phyloP scores from a whole-genome alignment of 148 eudicot genomes.

The Dianthus caryophyllus region DNA sequence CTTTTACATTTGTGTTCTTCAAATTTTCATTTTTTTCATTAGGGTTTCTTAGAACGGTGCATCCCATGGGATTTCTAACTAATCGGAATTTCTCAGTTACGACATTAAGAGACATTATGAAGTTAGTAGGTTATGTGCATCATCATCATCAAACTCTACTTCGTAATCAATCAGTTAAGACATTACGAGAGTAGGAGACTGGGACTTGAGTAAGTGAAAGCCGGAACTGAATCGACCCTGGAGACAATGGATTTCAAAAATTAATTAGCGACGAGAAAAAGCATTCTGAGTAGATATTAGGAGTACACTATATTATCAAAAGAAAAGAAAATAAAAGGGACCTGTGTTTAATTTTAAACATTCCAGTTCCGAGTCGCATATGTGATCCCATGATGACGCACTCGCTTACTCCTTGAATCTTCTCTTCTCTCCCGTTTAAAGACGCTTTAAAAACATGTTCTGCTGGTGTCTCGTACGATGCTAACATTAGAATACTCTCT shows the following conservation, averaged over 20 bases:
- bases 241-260: neutral
- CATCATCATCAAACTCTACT: neutral
- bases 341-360: constrained; percentile 73
- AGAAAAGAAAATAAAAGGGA: constrained; percentile 25
- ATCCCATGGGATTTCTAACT: too few species aligned
- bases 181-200: constrained; percentile 13
- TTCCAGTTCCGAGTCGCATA: constrained; percentile 75
- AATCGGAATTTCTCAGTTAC: too few species aligned
- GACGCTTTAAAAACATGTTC: constrained; percentile 81
- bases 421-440: constrained; percentile 65
- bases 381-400: constrained; percentile 89
- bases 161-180: neutral
- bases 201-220: constrained; percentile 13
- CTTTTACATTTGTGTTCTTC: too few species aligned
- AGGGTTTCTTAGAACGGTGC: too few species aligned
- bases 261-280: neutral
- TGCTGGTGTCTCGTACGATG: constrained; percentile 81
- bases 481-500: constrained; percentile 82
- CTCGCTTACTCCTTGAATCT: constrained; percentile 82
- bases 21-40: too few species aligned
- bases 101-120: too few species aligned
- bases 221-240: constrained; percentile 13
- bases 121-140: too few species aligned
- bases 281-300: neutral
- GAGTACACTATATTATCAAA: too few species aligned